Evolutionary conservation across 768 basidiomycete genomes (phyloP).

Genomic region (Asterophora lycoperdoides): DNA sequence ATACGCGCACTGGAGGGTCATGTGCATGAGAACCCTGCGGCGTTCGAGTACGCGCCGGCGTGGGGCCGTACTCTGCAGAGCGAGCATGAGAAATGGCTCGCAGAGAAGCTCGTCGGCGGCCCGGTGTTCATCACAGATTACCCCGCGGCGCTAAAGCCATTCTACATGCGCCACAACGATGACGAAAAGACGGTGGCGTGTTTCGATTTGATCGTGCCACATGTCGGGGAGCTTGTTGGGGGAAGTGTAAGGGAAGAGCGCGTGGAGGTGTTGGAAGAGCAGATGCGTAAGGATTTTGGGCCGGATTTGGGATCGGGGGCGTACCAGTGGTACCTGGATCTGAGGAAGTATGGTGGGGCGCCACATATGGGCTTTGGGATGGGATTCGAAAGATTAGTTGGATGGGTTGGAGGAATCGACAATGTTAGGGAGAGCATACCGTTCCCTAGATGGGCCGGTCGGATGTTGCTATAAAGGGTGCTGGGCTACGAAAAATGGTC

Average conservation of each 20-base stretch:
- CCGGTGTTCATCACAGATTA: slow-evolving; percentile 94
- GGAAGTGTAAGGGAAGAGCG: slow-evolving; percentile 89
- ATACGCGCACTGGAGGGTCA: slow-evolving; percentile 48
- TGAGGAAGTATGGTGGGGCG: slow-evolving; percentile 79
- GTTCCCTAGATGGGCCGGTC: slow-evolving; percentile 86
- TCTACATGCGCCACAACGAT: slow-evolving; percentile 86
- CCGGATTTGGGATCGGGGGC: slow-evolving; percentile 35
- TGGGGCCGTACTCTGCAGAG: slow-evolving; percentile 78
- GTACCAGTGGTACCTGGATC: slow-evolving; percentile 74
- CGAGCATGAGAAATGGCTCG: slow-evolving; percentile 93
- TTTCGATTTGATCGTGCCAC: slow-evolving; percentile 90
- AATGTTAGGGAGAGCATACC: slow-evolving; percentile 93
- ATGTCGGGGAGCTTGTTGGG: slow-evolving; percentile 85
- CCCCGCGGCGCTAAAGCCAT: slow-evolving; percentile 79
- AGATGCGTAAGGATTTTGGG: slow-evolving; percentile 43
- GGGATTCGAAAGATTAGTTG: slow-evolving; percentile 89
- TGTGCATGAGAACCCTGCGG: slow-evolving; percentile 24
- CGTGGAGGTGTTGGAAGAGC: slow-evolving; percentile 41
- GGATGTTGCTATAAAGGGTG: slow-evolving; percentile 64
- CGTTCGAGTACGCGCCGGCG: slow-evolving; percentile 53
- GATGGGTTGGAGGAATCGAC: slow-evolving; percentile 81
- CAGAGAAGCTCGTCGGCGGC: slow-evolving; percentile 58
- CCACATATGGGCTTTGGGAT: slow-evolving; percentile 96
- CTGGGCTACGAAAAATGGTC: too few species aligned
- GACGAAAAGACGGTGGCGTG: slow-evolving; percentile 69